phyloP scores from a whole-genome alignment of 2,329 filamentous ascomycete species.

The Hymenoscyphus fraxineus region DNA sequence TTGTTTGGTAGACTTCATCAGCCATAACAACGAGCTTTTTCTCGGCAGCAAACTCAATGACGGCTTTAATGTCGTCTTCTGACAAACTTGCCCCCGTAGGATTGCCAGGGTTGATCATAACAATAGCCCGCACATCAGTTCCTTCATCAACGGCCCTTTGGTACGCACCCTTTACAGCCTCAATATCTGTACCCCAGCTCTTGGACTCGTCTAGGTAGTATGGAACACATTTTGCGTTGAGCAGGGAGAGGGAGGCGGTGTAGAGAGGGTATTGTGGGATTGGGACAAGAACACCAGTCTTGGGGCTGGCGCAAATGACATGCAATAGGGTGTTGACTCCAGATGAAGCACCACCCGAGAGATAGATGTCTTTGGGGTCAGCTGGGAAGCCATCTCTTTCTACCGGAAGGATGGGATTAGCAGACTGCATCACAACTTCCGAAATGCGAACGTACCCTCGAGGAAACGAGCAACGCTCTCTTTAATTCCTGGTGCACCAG shows the following conservation, averaged over 20 bases:
- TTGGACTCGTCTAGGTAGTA: slow-evolving; percentile 88
- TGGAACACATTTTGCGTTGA: slow-evolving; percentile 83
- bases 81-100: slow-evolving; percentile 86
- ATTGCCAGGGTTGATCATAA: slow-evolving; percentile 98
- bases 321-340: slow-evolving; percentile 92
- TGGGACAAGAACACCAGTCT: slow-evolving; percentile 83
- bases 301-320: slow-evolving; percentile 74
- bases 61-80: slow-evolving; percentile 72
- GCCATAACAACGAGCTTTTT: slow-evolving; percentile 87
- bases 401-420: slow-evolving; percentile 34
- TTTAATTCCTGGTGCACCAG: slow-evolving; percentile 80
- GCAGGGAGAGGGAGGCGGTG: slow-evolving; percentile 82
- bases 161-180: slow-evolving; percentile 70
- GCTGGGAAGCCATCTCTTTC: slow-evolving; percentile 85
- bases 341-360: slow-evolving; percentile 86
- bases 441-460: slow-evolving; percentile 58
- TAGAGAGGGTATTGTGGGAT: slow-evolving; percentile 98
- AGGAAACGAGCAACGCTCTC: slow-evolving; percentile 91
- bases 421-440: slow-evolving; percentile 66
- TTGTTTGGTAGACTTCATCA: slow-evolving; percentile 99
- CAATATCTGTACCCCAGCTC: slow-evolving; percentile 83
- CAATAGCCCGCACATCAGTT: slow-evolving; percentile 85
- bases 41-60: slow-evolving; percentile 82
- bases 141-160: slow-evolving; percentile 71
- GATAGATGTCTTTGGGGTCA: slow-evolving; percentile 77